Conservation (phyloP, 768 basidiomycete species). For the Leucocoprinus leucothites region DNA sequence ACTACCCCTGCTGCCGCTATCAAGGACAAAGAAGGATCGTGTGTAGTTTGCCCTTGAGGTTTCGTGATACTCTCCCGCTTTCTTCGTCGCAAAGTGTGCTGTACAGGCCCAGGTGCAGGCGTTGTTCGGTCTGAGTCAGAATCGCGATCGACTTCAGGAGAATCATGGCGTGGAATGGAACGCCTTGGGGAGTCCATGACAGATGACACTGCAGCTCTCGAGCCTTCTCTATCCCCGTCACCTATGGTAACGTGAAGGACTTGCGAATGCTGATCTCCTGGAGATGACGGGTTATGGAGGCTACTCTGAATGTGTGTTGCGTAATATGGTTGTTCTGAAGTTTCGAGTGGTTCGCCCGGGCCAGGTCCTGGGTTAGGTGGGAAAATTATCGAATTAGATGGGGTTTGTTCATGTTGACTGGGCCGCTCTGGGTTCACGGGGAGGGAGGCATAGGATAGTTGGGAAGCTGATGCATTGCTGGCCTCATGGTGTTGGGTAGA, state of each 20-base stretch:
- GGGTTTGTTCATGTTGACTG: neutral
- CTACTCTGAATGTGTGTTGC: too few relatives aligned
- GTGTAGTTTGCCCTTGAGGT: neutral
- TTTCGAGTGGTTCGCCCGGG: neutral
- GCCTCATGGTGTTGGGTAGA: neutral
- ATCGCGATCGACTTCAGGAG: neutral
- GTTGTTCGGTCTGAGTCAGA: neutral
- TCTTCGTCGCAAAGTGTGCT: neutral
- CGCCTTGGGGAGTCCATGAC: neutral
- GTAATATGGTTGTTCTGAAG: neutral
- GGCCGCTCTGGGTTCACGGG: neutral
- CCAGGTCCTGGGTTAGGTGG: neutral
- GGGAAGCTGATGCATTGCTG: neutral
- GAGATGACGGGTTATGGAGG: neutral
- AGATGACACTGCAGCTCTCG: neutral
- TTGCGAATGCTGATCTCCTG: neutral
- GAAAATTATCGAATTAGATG: neutral
- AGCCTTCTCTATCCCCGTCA: neutral
- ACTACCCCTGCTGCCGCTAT: neutral
- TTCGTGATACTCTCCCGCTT: neutral
- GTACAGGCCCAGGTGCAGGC: neutral
- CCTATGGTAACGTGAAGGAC: neutral
- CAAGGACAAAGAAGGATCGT: neutral
- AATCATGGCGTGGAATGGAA: constrained; percentile 2
- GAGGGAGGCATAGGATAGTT: neutral